Evolutionary conservation across 306 rosid genomes (phyloP), one percentile per base, ranked within the genome.

Genomic region (Medicago lupulina): DNA sequence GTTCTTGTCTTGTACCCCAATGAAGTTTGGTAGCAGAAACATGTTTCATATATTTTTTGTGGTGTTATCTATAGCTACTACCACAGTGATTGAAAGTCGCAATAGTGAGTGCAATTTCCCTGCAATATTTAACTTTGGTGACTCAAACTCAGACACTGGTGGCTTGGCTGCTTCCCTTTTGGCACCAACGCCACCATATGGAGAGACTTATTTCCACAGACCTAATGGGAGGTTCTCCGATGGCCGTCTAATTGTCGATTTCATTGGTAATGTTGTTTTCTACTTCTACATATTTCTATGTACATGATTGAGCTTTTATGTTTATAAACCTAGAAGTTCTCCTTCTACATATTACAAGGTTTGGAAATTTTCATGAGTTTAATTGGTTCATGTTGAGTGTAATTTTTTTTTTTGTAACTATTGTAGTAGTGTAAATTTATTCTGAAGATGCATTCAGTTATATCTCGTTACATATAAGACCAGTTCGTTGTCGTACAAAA

Each of bases 51-150:
- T 7, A 0, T 12, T 51, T 67, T 39, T 77, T 9, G 39, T 73
- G 28, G 8, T 77, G 67, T 28, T 77, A 18, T 72, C 61, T 8
- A 11, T 49, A 9, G 25, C 61, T 62, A 43, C 55, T 12, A 46
- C 51, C 31, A 62, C 21, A 25, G 74, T 46, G 1, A 67, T 51
- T 70, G 83, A 53, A 47, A 31, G 41, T 28, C 12, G 28, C 4
- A 50, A 6, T 7, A 50, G 57, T 25, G 79, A 23, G 10, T 87
- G 84, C 25, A 16, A 21, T 15, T 86, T 86, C 77, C 86, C 89
- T 1, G 90, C 96, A 25, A 79, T 86, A 43, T 84, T 87, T 39
- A 85, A 85, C 74, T 87, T 87, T 12, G 92, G 90, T 9, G 89
- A 75, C 78, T 88, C 88, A 4, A 86, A 86, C 38, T 83, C 89